Conservation (phyloP, 2,329 filamentous ascomycete species). For the Fusarium oligoseptatum region DNA sequence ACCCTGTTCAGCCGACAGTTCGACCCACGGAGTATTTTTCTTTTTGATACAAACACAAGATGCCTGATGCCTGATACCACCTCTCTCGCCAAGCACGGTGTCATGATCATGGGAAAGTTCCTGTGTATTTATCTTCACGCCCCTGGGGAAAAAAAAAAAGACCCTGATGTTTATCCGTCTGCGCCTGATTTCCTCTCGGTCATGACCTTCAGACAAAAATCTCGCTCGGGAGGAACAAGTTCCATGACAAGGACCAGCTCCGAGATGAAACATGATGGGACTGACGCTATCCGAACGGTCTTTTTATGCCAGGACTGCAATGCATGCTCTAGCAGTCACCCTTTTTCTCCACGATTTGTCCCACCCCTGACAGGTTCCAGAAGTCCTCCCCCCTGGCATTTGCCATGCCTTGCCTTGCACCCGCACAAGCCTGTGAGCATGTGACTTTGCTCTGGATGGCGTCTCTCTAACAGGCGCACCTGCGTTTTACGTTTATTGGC, state of each 20-base stretch:
- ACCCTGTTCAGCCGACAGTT: conserved; percentile 6
- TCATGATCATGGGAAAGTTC: background rate
- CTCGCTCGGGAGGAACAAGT: background rate
- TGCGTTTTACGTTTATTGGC: conserved; percentile 31
- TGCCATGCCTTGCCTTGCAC: conserved; percentile 38
- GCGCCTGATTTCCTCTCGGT: background rate
- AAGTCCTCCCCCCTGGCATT: conserved; percentile 13
- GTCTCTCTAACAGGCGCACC: conserved; percentile 16
- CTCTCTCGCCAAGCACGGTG: background rate
- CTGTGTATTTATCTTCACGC: conserved; percentile 22
- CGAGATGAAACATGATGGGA: conserved; percentile 33
- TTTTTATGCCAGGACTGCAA: conserved; percentile 26
- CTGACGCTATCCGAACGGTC: conserved; percentile 22
- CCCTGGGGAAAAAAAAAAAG: conserved; percentile 5
- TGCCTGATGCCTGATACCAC: conserved; percentile 19
- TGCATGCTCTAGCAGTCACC: conserved; percentile 34
- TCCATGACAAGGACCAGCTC: conserved; percentile 3
- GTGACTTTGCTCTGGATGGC: conserved; percentile 36
- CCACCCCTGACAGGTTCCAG: conserved; percentile 25
- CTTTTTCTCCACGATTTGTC: conserved; percentile 41
- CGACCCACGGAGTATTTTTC: conserved; percentile 12
- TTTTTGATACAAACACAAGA: conserved; percentile 4
- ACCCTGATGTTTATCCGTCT: background rate
- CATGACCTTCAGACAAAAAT: background rate
- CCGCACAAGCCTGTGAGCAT: conserved; percentile 44